phyloP scores from a whole-genome alignment of 2,329 filamentous ascomycete genomes.

The Aquanectria penicillioides region DNA sequence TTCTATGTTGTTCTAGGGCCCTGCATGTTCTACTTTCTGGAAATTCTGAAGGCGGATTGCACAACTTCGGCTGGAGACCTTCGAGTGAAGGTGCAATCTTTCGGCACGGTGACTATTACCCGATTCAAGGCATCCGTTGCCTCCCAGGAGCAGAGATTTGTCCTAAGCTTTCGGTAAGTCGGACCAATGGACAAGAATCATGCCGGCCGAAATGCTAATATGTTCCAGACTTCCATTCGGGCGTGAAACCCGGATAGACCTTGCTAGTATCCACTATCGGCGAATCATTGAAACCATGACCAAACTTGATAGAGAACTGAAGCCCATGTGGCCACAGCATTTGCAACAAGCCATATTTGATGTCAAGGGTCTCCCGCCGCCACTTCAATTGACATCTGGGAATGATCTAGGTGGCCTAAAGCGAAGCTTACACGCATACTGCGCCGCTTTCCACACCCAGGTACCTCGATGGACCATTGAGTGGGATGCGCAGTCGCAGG shows the following conservation, averaged over 20 bases:
- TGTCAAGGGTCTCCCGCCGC: conserved; percentile 61
- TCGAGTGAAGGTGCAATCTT: conserved; percentile 59
- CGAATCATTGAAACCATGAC: conserved; percentile 64
- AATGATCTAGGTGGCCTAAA: conserved; percentile 66
- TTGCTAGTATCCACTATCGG: conserved; percentile 64
- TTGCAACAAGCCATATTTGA: conserved; percentile 64
- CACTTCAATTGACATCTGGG: conserved; percentile 63
- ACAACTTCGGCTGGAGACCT: conserved; percentile 56
- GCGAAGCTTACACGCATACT: conserved; percentile 65
- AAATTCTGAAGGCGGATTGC: conserved; percentile 58
- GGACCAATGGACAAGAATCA: background rate
- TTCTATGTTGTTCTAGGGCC: conserved; percentile 66
- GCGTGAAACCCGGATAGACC: conserved; percentile 56
- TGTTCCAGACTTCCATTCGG: conserved; percentile 53
- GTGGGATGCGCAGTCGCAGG: conserved; percentile 54
- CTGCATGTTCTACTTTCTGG: conserved; percentile 62
- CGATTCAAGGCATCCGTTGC: conserved; percentile 61
- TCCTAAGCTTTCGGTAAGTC: conserved; percentile 63
- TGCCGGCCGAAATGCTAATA: conserved; percentile 18
- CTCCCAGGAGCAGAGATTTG: conserved; percentile 65
- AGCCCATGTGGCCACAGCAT: conserved; percentile 67
- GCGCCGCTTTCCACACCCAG: conserved; percentile 60
- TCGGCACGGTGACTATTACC: conserved; percentile 63
- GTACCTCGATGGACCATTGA: conserved; percentile 63
- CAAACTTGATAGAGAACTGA: conserved; percentile 64